Evolutionary conservation across 805 yeast genomes (phyloP).

Genomic region (Saturnispora mendoncae): DNA sequence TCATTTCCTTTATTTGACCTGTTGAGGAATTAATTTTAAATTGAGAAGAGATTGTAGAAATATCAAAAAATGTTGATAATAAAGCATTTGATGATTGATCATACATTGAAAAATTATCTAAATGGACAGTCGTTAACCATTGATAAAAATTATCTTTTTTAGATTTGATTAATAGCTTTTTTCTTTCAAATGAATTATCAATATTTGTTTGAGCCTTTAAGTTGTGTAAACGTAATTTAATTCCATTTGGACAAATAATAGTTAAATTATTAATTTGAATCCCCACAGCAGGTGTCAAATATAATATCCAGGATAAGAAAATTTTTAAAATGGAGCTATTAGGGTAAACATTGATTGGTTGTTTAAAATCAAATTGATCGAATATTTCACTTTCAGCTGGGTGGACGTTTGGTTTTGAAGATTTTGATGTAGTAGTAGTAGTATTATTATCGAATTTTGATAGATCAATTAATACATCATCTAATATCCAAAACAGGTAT

Average conservation of each 20-base stretch:
- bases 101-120: conserved; percentile 6
- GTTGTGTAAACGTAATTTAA: conserved; percentile 1
- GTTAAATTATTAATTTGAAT: conserved; percentile 14
- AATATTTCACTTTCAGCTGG: not conserved
- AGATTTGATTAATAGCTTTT: conserved; percentile 1
- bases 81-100: not conserved
- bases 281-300: conserved; percentile 19
- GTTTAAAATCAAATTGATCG: conserved; percentile 13
- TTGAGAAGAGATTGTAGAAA: conserved; percentile 7
- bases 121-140: conserved; percentile 9
- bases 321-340: conserved; percentile 10
- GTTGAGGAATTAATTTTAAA: conserved; percentile 15
- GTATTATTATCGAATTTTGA: not conserved
- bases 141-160: not conserved
- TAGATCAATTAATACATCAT: conserved; percentile 2
- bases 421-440: not conserved
- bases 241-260: conserved; percentile 7
- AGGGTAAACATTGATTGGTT: conserved; percentile 18
- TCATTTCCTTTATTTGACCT: conserved; percentile 16
- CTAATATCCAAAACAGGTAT: conserved; percentile 2
- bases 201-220: conserved; percentile 11
- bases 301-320: conserved; percentile 13
- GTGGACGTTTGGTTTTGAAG: too few species aligned
- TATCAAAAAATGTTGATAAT: conserved; percentile 10
- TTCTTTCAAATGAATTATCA: conserved; percentile 1